phyloP scores from a whole-genome alignment of 345 rosid genomes.

The Eucalyptus cloeziana region DNA sequence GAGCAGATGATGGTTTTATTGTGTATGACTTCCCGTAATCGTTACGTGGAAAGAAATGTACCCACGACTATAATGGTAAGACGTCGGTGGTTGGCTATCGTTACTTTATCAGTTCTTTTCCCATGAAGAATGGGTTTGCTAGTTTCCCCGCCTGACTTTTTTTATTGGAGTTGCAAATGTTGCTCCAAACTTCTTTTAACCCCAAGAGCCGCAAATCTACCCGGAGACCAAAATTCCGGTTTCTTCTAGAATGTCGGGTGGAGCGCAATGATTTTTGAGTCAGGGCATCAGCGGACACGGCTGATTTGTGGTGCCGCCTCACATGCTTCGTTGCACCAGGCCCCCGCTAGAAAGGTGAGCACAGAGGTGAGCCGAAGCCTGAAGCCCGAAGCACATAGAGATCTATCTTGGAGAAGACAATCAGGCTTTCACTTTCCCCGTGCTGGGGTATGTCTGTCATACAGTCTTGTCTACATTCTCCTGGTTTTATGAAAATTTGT shows the following conservation, averaged over 20 bases:
- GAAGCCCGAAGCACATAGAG: too few species aligned
- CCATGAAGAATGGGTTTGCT: neutral
- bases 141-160: neutral
- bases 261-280: neutral
- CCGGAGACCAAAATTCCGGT: neutral
- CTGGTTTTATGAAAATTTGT: neutral
- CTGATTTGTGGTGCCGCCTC: constrained; percentile 5
- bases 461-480: neutral
- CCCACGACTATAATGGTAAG: neutral
- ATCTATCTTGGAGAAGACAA: too few species aligned
- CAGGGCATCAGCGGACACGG: neutral
- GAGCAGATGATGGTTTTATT: neutral
- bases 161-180: neutral
- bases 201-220: neutral
- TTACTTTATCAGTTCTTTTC: neutral
- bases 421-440: neutral
- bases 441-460: constrained; percentile 32
- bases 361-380: neutral
- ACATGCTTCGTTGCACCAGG: neutral
- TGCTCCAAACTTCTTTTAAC: neutral
- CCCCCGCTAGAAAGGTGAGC: constrained; percentile 1
- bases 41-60: neutral
- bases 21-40: neutral
- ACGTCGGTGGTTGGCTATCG: neutral
- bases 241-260: neutral